Percentiles rank a stretch among this genome's conserved stretches.
phyloP scores from a whole-genome alignment of 2,329 filamentous ascomycete species.

The Claviceps spartinae region DNA sequence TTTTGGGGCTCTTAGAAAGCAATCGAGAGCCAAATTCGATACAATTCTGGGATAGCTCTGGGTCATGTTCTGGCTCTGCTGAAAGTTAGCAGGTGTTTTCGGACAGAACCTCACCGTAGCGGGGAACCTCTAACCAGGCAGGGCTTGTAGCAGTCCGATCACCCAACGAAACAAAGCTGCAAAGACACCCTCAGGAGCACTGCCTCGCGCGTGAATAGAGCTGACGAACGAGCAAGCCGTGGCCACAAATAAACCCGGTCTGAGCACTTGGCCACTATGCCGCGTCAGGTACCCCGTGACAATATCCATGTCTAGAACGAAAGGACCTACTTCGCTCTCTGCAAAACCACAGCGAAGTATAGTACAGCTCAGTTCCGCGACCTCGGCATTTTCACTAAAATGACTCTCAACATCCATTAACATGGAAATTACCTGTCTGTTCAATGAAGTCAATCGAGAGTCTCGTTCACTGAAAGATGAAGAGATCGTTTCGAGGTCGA shows the following conservation, averaged over 20 bases:
- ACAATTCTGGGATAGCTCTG: constrained; percentile 59
- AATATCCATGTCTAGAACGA: constrained; percentile 55
- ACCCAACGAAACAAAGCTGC: constrained; percentile 46
- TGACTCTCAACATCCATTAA: constrained; percentile 33
- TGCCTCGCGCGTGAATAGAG: constrained; percentile 35
- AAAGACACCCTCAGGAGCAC: constrained; percentile 34
- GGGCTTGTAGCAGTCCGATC: constrained; percentile 43
- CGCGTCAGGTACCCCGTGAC: constrained; percentile 54
- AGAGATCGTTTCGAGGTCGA: constrained; percentile 49
- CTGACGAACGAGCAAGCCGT: constrained; percentile 59
- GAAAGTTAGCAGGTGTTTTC: constrained; percentile 7
- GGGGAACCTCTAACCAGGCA: constrained; percentile 34
- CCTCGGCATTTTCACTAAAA: constrained; percentile 49
- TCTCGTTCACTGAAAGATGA: not conserved
- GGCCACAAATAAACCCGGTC: constrained; percentile 55
- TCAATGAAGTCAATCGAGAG: constrained; percentile 20
- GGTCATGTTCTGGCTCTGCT: constrained; percentile 53
- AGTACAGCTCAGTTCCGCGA: constrained; percentile 57
- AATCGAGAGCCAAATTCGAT: constrained; percentile 59
- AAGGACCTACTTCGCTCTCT: constrained; percentile 60
- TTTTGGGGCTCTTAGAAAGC: constrained; percentile 44
- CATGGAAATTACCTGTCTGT: constrained; percentile 32
- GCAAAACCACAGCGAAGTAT: constrained; percentile 63
- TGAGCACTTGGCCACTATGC: constrained; percentile 45
- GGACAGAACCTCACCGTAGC: not conserved